These are phyloP conservation scores for Ceriops decandra DNA, from an alignment of 345 rosid genomes.

Conservation along the genomic window DNA sequence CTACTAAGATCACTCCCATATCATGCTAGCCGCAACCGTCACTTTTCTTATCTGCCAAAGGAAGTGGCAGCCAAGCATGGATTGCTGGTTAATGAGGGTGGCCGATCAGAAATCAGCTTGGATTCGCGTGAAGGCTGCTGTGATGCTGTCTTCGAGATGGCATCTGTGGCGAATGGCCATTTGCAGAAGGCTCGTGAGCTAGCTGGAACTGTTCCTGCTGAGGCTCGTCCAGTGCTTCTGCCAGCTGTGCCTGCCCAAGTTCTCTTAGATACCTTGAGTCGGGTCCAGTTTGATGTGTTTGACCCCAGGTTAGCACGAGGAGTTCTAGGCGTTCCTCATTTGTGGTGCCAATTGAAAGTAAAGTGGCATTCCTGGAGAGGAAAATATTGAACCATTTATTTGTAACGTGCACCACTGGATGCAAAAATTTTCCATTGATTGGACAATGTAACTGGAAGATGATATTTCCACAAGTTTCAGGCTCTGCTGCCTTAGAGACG, in stretches of 20 bases:
- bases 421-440: background rate
- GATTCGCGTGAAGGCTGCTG: conserved; percentile 64
- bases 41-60: conserved; percentile 58
- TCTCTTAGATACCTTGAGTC: conserved; percentile 54
- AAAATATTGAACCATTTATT: conserved; percentile 34
- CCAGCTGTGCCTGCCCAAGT: conserved; percentile 80
- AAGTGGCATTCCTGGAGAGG: conserved; percentile 79
- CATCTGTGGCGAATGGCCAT: conserved; percentile 79
- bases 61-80: conserved; percentile 74
- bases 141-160: conserved; percentile 75
- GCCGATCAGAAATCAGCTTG: conserved; percentile 47
- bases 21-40: conserved; percentile 70
- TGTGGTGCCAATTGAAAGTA: conserved; percentile 70
- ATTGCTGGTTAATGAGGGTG: conserved; percentile 58
- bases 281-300: conserved; percentile 74
- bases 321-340: conserved; percentile 72
- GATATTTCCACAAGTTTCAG: background rate
- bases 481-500: background rate
- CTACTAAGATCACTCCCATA: conserved; percentile 75
- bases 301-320: conserved; percentile 73
- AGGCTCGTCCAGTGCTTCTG: conserved; percentile 68
- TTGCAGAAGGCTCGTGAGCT: conserved; percentile 78
- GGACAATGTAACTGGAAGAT: background rate
- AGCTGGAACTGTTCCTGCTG: conserved; percentile 55
- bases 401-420: background rate